Evolutionary conservation across 179 eudicot genomes (phyloP), one percentile per base, ranked within the genome.

Genomic region (Silene coronaria): DNA sequence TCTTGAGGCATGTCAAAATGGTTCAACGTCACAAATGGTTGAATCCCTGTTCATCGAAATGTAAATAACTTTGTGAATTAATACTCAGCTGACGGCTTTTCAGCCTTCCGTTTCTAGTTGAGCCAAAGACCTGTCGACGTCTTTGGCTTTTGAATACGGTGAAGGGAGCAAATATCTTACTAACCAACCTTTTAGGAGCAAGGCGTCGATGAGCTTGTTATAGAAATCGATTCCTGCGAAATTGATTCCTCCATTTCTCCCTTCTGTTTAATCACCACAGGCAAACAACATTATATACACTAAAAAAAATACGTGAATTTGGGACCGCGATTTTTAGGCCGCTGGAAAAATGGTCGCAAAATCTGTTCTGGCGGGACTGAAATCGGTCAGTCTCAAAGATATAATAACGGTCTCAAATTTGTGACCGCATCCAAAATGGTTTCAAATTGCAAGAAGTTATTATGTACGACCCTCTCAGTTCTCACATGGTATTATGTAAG

Each of bases 1-100:
- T 85, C 88, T 80, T 85, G 86, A 67, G 90, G 90, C 45, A 87
- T 84, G 55, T 87, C 90, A 26, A 42, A 87, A 74, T 87, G 88
- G 76, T 74, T 80, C 48, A 87, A 28, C 67, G 85, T 82, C 53
- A 87, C 86, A 75, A 87, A 87, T n/a, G 90, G 90, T 77, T 85
- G 82, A 36, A 86, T 84, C 66, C 86, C 90, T 87, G 81, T 48
- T 42, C 48, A 42, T 42, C 10, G 3, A n/a, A n/a, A 46, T 72
- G 53, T 16, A 61, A 7, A 11, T 14, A 64, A 14, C n/a, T 23
- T n/a, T 51, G 57, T 51, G n/a, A 51, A 13, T 51, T 14, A 48
- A 17, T 48, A 48, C n/a, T 48, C 55, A n/a, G n/a, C n/a, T n/a
- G n/a, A n/a, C n/a, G 16, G 17, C n/a, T 51, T 51, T 48, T 48